Percentiles rank a stretch among this genome's conserved stretches.
phyloP scores from a whole-genome alignment of 1,284 basidiomycete species.

The Cutaneotrichosporon cyanovorans region DNA sequence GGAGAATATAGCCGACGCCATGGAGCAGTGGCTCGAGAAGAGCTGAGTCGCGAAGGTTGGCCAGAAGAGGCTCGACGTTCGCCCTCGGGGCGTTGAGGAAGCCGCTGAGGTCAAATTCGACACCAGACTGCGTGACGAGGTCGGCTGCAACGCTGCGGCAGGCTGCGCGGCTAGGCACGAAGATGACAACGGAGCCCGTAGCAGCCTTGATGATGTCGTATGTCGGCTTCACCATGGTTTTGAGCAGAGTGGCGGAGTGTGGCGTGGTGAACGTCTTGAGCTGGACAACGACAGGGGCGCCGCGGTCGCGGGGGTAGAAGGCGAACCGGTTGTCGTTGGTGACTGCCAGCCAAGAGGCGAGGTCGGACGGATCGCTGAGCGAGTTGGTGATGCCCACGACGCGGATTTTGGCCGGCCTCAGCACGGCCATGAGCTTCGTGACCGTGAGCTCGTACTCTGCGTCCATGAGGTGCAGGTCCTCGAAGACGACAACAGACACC shows the following conservation, averaged over 20 bases:
- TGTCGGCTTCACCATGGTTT: constrained; percentile 85
- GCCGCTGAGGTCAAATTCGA: constrained; percentile 66
- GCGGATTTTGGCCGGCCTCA: constrained; percentile 58
- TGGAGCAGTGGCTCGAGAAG: constrained; percentile 72
- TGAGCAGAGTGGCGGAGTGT: constrained; percentile 78
- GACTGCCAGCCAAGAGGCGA: constrained; percentile 78
- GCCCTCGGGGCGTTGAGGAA: constrained; percentile 58
- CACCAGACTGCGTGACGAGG: constrained; percentile 77
- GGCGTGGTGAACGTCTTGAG: constrained; percentile 78
- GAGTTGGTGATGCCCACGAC: constrained; percentile 72
- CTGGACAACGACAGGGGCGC: constrained; percentile 64
- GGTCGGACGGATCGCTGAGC: constrained; percentile 68
- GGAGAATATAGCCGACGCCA: constrained; percentile 82
- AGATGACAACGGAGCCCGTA: constrained; percentile 64
- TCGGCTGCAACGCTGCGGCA: constrained; percentile 71
- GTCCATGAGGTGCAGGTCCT: constrained; percentile 80
- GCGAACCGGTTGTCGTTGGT: constrained; percentile 57
- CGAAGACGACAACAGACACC: constrained; percentile 66
- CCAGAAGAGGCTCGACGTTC: constrained; percentile 58
- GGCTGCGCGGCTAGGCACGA: constrained; percentile 79
- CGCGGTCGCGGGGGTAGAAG: constrained; percentile 75
- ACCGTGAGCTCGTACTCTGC: constrained; percentile 74
- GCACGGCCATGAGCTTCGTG: constrained; percentile 57
- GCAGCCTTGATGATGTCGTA: constrained; percentile 55
- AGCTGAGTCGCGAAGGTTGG: constrained; percentile 57